These are phyloP conservation scores for Zymoseptoria brevis DNA, from an alignment of 2,329 filamentous ascomycete species.

Conservation along the genomic window DNA sequence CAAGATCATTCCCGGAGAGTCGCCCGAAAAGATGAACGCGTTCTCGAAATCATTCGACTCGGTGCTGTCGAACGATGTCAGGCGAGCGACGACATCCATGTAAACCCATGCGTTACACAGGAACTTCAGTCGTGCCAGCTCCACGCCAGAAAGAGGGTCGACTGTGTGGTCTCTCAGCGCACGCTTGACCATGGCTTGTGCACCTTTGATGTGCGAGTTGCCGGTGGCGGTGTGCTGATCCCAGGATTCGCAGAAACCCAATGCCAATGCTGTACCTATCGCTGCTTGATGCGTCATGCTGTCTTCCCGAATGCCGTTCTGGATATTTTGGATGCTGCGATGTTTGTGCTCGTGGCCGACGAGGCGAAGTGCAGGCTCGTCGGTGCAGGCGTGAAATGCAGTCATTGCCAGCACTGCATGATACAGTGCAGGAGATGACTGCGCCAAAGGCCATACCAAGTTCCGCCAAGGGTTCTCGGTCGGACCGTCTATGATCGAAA, in stretches of 20 bases:
- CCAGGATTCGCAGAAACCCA: constrained; percentile 65
- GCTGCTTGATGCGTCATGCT: constrained; percentile 58
- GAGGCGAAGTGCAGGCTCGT: constrained; percentile 49
- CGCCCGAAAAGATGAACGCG: constrained; percentile 32
- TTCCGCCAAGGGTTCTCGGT: constrained; percentile 66
- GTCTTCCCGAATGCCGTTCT: constrained; percentile 46
- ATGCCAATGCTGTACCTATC: constrained; percentile 60
- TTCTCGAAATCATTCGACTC: constrained; percentile 49
- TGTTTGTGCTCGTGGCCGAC: constrained; percentile 63
- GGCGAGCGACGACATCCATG: constrained; percentile 62
- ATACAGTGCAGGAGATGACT: constrained; percentile 56
- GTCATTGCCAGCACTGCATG: constrained; percentile 63
- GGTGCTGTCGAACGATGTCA: constrained; percentile 55
- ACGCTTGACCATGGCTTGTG: constrained; percentile 55
- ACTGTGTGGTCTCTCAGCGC: constrained; percentile 45
- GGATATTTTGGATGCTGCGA: constrained; percentile 52
- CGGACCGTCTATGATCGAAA: constrained; percentile 62
- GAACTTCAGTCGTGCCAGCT: constrained; percentile 53
- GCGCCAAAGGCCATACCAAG: constrained; percentile 60
- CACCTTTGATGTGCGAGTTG: constrained; percentile 61
- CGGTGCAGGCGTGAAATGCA: constrained; percentile 57
- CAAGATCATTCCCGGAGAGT: constrained; percentile 21
- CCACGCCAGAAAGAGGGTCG: constrained; percentile 35
- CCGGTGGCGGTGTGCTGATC: constrained; percentile 61
- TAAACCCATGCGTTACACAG: constrained; percentile 66